Conservation (phyloP, 768 basidiomycete species). For the Dentipellis fragilis region DNA sequence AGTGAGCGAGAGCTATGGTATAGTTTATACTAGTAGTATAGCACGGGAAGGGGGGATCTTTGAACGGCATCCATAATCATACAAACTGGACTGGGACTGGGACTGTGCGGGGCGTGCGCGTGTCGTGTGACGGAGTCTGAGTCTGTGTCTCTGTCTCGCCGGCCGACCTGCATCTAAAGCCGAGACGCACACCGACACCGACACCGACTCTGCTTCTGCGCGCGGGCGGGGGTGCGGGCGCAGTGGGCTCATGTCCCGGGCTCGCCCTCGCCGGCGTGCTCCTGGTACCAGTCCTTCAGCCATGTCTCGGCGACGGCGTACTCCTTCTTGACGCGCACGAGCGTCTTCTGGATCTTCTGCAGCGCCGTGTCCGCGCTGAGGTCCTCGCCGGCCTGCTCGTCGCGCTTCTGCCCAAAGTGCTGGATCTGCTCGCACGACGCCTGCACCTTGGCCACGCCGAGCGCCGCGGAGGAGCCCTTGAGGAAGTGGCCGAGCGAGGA, state of each 20-base stretch:
- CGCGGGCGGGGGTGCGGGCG: no score
- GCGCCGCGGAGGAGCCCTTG: constrained; percentile 93
- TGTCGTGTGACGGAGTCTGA: no score
- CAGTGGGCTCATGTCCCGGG: not conserved
- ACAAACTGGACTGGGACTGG: no score
- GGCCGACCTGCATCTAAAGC: no score
- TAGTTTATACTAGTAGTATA: no score
- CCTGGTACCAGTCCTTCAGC: constrained; percentile 5
- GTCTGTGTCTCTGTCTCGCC: no score
- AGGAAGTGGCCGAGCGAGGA: constrained; percentile 85
- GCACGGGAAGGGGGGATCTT: no score
- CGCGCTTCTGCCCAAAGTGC: constrained; percentile 36
- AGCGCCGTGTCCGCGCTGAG: constrained; percentile 4
- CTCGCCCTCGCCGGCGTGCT: not conserved
- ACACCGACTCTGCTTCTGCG: no score
- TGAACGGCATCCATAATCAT: no score
- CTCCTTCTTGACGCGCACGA: constrained; percentile 6
- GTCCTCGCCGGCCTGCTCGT: not conserved
- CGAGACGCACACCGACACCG: no score
- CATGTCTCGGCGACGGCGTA: constrained; percentile 6
- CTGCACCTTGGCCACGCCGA: constrained; percentile 78
- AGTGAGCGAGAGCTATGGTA: no score
- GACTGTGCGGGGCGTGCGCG: no score
- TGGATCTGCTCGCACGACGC: constrained; percentile 86
- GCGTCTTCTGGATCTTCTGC: constrained; percentile 4